Evolutionary conservation across 805 yeast species (phyloP).

Genomic region (Wickerhamiella cacticola): DNA sequence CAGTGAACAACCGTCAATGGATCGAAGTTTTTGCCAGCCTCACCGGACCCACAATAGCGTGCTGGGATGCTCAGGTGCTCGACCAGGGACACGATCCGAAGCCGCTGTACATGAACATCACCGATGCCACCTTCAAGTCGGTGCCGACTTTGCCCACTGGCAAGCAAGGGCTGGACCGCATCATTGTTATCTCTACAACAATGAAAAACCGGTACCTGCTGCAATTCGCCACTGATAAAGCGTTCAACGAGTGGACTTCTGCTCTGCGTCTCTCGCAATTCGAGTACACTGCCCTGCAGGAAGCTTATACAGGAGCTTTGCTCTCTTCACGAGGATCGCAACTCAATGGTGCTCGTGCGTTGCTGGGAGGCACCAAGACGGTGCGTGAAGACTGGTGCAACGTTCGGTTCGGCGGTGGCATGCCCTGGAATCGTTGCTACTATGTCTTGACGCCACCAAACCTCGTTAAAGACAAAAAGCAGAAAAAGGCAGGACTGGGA

Average conservation of each 20-base stretch:
- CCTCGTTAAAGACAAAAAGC: conserved; percentile 33
- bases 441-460: conserved; percentile 62
- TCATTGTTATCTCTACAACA: conserved; percentile 84
- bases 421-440: conserved; percentile 94
- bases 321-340: conserved; percentile 83
- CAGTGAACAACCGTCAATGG: conserved; percentile 71
- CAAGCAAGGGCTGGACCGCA: conserved; percentile 52
- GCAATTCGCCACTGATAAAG: conserved; percentile 57
- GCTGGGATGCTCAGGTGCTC: conserved; percentile 58
- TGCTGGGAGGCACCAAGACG: conserved; percentile 73
- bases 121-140: conserved; percentile 78
- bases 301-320: conserved; percentile 92
- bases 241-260: conserved; percentile 64
- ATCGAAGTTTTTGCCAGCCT: conserved; percentile 83
- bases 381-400: conserved; percentile 90
- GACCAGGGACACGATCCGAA: conserved; percentile 48
- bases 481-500: conserved; percentile 38
- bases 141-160: conserved; percentile 50
- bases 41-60: conserved; percentile 80
- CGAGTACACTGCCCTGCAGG: conserved; percentile 76
- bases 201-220: conserved; percentile 75
- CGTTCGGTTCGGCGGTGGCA: conserved; percentile 90
- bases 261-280: conserved; percentile 70
- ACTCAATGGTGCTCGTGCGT: conserved; percentile 72
- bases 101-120: conserved; percentile 79